Conservation (phyloP, 1,284 basidiomycete species). For the Naganishia sp. region DNA sequence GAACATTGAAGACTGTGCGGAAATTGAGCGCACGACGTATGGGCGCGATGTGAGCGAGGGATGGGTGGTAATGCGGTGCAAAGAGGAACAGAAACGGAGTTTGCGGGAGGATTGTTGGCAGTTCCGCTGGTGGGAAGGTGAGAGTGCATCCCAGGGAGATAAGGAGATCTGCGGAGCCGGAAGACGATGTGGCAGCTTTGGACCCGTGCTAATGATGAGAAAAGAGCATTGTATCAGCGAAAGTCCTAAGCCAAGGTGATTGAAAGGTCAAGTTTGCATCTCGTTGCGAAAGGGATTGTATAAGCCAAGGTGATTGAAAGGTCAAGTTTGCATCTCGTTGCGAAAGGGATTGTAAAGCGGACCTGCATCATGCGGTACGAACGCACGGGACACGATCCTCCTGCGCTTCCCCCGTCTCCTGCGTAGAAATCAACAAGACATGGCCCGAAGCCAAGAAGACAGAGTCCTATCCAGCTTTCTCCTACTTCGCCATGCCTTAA, state of each 20-base stretch:
- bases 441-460: too few species aligned
- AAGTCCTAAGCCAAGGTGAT: too few species aligned
- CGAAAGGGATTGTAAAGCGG: too few species aligned
- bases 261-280: not conserved
- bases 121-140: slow-evolving; percentile 67
- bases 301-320: not conserved
- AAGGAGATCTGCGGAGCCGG: slow-evolving; percentile 91
- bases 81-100: slow-evolving; percentile 90
- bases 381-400: too few species aligned
- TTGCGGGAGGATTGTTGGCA: slow-evolving; percentile 58
- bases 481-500: too few species aligned
- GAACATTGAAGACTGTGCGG: slow-evolving; percentile 94
- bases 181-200: slow-evolving; percentile 88
- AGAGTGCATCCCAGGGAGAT: slow-evolving; percentile 79
- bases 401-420: too few species aligned
- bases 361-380: too few species aligned
- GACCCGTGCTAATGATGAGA: slow-evolving; percentile 76
- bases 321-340: not conserved
- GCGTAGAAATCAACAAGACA: too few species aligned
- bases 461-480: too few species aligned
- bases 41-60: slow-evolving; percentile 79
- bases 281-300: too few species aligned
- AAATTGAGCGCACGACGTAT: slow-evolving; percentile 85
- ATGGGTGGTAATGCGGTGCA: slow-evolving; percentile 89
- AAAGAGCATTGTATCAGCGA: not conserved